Evolutionary conservation across 2,329 filamentous ascomycete genomes (phyloP).

Genomic region (Chaetomium sp.): DNA sequence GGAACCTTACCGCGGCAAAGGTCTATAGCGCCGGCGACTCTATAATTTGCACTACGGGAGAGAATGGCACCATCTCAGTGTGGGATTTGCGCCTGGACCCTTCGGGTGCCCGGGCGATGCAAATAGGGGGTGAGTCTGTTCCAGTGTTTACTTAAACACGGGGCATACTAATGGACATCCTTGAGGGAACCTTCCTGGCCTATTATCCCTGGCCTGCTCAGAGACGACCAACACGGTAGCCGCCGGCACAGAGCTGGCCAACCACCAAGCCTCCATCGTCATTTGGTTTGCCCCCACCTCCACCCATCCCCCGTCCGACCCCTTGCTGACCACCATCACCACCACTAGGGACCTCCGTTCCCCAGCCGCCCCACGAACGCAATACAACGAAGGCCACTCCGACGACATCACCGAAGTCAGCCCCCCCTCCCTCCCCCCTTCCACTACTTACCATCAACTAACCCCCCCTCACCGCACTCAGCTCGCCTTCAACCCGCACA

Average conservation of each 20-base stretch:
- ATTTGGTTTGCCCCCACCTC: constrained; percentile 54
- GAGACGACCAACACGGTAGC: constrained; percentile 61
- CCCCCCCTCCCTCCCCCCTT: neutral
- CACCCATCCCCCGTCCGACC: neutral
- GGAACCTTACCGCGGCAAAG: constrained; percentile 65
- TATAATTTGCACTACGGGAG: constrained; percentile 68
- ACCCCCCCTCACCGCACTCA: constrained; percentile 35
- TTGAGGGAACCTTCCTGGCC: constrained; percentile 33
- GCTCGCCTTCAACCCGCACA: constrained; percentile 63
- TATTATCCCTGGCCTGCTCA: constrained; percentile 68
- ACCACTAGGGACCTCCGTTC: constrained; percentile 59
- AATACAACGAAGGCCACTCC: constrained; percentile 67
- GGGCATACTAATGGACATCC: neutral
- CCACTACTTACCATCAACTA: neutral
- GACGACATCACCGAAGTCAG: constrained; percentile 66
- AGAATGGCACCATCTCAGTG: constrained; percentile 67
- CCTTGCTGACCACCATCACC: constrained; percentile 22
- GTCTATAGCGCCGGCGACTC: constrained; percentile 55
- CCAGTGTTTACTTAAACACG: constrained; percentile 11
- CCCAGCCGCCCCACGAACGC: constrained; percentile 49
- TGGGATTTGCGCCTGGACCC: constrained; percentile 63
- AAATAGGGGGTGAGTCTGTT: constrained; percentile 47
- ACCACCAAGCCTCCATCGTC: constrained; percentile 62
- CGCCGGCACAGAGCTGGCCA: constrained; percentile 71
- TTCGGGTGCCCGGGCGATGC: constrained; percentile 45